These are phyloP conservation scores for Vaccinium corymbosum DNA, from an alignment of 148 eudicot genomes.

Conservation along the genomic window DNA sequence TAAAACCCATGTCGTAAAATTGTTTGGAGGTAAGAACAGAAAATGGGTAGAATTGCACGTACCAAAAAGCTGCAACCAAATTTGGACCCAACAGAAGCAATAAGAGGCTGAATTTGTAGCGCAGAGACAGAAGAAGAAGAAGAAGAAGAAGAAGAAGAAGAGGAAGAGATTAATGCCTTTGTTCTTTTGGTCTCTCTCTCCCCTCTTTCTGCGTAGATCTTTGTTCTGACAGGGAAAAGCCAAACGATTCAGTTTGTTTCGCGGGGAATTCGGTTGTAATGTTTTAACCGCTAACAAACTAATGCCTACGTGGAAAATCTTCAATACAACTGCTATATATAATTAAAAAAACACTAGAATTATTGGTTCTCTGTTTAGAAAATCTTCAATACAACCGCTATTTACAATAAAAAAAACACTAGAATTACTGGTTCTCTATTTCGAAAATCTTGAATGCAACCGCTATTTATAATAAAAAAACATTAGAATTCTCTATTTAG, in stretches of 20 bases:
- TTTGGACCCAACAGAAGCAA: neutral
- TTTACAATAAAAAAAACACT: too few species aligned
- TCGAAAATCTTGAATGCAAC: too few species aligned
- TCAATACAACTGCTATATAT: too few species aligned
- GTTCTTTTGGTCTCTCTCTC: neutral
- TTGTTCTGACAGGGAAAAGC: neutral
- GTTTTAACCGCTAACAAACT: slow-evolving; percentile 13
- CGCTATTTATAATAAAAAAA: too few species aligned
- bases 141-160: neutral
- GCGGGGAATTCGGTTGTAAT: slow-evolving; percentile 21
- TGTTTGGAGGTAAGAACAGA: neutral
- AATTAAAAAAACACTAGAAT: too few species aligned
- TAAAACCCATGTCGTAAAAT: neutral
- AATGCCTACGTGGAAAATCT: neutral
- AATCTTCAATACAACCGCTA: too few species aligned
- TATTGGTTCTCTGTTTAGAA: too few species aligned
- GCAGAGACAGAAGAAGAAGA: neutral
- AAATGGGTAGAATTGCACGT: neutral
- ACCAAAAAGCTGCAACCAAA: neutral
- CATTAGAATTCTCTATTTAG: too few species aligned
- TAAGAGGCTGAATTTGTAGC: neutral
- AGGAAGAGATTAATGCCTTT: neutral
- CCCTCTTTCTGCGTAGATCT: neutral
- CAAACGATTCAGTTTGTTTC: neutral
- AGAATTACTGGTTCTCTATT: too few species aligned